Percentiles rank a stretch among this genome's conserved stretches.
phyloP scores from a whole-genome alignment of 495 filamentous ascomycete species.

The Lasiosphaeris hirsuta region DNA sequence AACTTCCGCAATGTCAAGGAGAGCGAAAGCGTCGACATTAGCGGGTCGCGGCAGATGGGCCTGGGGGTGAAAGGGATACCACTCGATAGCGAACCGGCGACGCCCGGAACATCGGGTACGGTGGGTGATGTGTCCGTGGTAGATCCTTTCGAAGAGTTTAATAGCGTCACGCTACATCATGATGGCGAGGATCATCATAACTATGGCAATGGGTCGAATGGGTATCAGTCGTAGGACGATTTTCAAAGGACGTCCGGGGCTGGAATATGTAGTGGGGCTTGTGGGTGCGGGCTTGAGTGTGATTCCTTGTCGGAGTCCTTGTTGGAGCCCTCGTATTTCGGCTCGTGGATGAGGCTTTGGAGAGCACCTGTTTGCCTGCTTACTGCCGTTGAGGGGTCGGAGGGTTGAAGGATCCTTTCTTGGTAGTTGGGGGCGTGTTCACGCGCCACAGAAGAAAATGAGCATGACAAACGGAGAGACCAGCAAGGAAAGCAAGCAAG shows the following conservation, averaged over 20 bases:
- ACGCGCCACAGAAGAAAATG: no score
- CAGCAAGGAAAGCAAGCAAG: no score
- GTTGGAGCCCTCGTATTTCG: no score
- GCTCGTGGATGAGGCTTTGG: no score
- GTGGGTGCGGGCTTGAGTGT: no score
- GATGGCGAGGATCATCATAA: conserved; percentile 70
- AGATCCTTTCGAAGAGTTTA: conserved; percentile 99
- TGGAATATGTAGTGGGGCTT: no score
- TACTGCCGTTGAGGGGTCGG: no score
- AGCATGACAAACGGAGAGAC: no score
- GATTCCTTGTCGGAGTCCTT: no score
- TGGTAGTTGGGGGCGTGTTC: no score
- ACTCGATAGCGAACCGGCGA: conserved; percentile 78
- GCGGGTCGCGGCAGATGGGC: conserved; percentile 51
- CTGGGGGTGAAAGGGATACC: conserved; percentile 66
- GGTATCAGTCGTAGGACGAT: conserved; percentile 23
- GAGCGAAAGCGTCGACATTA: conserved; percentile 90
- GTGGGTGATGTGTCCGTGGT: conserved; percentile 62
- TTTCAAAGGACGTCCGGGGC: not conserved
- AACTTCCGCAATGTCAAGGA: conserved; percentile 99
- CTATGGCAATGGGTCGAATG: conserved; percentile 17
- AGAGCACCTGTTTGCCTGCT: no score
- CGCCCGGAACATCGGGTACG: conserved; percentile 44
- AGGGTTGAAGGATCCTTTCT: no score
- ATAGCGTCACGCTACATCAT: conserved; percentile 96